These are phyloP conservation scores for Lachnellula subtilissima DNA, from an alignment of 2,329 filamentous ascomycete genomes.

Conservation along the genomic window DNA sequence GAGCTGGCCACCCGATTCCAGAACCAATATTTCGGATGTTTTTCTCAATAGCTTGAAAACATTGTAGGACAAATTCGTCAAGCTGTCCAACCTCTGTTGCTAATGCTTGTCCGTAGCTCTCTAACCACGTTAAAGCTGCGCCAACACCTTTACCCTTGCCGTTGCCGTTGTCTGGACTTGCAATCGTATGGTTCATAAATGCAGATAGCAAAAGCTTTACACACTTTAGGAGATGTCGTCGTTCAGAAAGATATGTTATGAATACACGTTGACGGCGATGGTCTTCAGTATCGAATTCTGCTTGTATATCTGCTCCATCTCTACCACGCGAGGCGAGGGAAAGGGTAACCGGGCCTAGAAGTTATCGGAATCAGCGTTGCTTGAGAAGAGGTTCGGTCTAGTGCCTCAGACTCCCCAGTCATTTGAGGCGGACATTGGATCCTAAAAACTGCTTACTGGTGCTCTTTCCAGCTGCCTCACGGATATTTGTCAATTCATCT, in stretches of 20 bases:
- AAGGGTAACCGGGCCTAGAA: conserved; percentile 51
- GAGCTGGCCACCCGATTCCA: conserved; percentile 46
- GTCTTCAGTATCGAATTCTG: conserved; percentile 58
- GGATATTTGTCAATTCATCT: conserved; percentile 71
- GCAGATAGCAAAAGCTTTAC: conserved; percentile 42
- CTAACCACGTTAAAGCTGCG: conserved; percentile 6
- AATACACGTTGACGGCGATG: conserved; percentile 64
- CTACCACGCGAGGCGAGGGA: conserved; percentile 30
- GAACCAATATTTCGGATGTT: conserved; percentile 41
- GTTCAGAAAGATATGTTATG: conserved; percentile 66
- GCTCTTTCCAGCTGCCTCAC: conserved; percentile 65
- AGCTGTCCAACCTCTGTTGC: conserved; percentile 1
- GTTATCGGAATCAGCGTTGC: conserved; percentile 34
- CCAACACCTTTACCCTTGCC: conserved; percentile 6
- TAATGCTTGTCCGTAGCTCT: conserved; percentile 12
- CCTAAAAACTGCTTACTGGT: no score
- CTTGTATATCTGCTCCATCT: conserved; percentile 41
- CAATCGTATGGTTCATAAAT: conserved; percentile 18
- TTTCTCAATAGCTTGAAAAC: conserved; percentile 45
- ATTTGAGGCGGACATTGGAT: no score
- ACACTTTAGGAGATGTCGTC: conserved; percentile 62
- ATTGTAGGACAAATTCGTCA: conserved; percentile 25
- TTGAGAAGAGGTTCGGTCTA: no score
- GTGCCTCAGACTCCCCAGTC: no score
- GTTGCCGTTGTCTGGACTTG: neutral